These are phyloP conservation scores for Tylopilus rubrobrunneus DNA, from an alignment of 768 basidiomycete species.

Conservation along the genomic window DNA sequence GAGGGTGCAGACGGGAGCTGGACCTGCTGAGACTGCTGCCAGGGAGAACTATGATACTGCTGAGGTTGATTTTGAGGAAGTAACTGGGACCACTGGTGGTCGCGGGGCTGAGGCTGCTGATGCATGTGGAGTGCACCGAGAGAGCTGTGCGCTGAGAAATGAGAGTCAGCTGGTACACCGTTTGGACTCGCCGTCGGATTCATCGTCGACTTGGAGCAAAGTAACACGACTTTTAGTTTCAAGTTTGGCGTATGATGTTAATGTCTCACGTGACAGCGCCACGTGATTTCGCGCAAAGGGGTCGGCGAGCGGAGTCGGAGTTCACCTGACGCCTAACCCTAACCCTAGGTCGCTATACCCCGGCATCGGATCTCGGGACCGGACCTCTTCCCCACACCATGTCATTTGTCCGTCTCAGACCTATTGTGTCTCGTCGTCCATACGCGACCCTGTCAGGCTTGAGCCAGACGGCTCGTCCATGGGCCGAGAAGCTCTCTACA, in stretches of 20 bases:
- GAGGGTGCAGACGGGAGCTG: slow-evolving; percentile 35
- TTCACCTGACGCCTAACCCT: too few species aligned
- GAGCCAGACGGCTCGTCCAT: slow-evolving; percentile 50
- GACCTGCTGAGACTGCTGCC: slow-evolving; percentile 32
- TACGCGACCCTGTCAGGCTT: slow-evolving; percentile 50
- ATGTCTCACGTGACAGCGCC: slow-evolving; percentile 11
- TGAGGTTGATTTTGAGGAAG: slow-evolving; percentile 26
- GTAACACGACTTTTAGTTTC: neutral
- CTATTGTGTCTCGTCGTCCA: slow-evolving; percentile 25
- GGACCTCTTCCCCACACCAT: slow-evolving; percentile 11
- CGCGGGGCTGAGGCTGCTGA: slow-evolving; percentile 21
- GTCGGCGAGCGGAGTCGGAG: too few species aligned
- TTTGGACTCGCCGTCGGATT: slow-evolving; percentile 15
- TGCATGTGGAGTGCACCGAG: slow-evolving; percentile 10
- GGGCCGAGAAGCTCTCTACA: slow-evolving; percentile 65
- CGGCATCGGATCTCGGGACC: slow-evolving; percentile 6
- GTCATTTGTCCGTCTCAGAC: slow-evolving; percentile 18
- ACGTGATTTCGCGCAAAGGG: slow-evolving; percentile 12
- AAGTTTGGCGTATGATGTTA: neutral
- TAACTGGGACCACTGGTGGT: slow-evolving; percentile 21
- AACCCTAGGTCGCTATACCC: too few species aligned
- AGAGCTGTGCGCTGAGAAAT: slow-evolving; percentile 11
- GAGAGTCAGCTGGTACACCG: slow-evolving; percentile 15
- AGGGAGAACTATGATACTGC: slow-evolving; percentile 26
- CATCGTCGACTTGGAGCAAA: slow-evolving; percentile 12